These are phyloP conservation scores for Lanmaoa pseudosensibilis DNA, from an alignment of 768 basidiomycete genomes.

Conservation along the genomic window DNA sequence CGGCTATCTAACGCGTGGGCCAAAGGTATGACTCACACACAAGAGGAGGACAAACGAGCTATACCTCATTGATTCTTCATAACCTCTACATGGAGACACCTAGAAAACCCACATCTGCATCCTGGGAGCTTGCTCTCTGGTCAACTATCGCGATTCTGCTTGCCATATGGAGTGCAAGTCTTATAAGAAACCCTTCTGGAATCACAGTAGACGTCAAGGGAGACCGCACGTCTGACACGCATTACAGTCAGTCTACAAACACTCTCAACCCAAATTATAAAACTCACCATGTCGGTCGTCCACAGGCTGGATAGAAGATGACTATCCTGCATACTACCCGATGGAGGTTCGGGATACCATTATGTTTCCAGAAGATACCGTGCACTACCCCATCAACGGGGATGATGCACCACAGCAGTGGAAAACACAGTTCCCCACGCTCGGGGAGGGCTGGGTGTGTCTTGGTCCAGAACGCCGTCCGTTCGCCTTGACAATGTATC, in stretches of 20 bases:
- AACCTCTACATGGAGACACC: constrained; percentile 13
- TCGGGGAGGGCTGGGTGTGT: constrained; percentile 25
- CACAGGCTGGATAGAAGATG: constrained; percentile 28
- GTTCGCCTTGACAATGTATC: constrained; percentile 39
- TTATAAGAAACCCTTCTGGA: neutral
- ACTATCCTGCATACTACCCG: constrained; percentile 28
- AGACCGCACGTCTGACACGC: neutral
- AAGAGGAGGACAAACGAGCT: neutral
- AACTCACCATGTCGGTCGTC: neutral
- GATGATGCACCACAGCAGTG: constrained; percentile 22
- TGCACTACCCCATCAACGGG: constrained; percentile 27
- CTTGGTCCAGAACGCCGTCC: constrained; percentile 30
- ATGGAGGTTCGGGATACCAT: constrained; percentile 21
- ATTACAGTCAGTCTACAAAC: constrained; percentile 18
- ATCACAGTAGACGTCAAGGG: neutral
- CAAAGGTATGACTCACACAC: neutral
- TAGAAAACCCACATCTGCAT: neutral
- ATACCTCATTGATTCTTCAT: neutral
- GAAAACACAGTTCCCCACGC: constrained; percentile 24
- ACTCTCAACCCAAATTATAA: neutral
- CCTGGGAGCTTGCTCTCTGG: constrained; percentile 26
- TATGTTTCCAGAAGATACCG: constrained; percentile 29
- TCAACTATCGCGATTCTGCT: constrained; percentile 18
- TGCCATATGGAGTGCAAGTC: constrained; percentile 20
- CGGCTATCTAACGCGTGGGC: neutral